phyloP scores from a whole-genome alignment of 2,329 filamentous ascomycete species.

The Talaromyces sp. region DNA sequence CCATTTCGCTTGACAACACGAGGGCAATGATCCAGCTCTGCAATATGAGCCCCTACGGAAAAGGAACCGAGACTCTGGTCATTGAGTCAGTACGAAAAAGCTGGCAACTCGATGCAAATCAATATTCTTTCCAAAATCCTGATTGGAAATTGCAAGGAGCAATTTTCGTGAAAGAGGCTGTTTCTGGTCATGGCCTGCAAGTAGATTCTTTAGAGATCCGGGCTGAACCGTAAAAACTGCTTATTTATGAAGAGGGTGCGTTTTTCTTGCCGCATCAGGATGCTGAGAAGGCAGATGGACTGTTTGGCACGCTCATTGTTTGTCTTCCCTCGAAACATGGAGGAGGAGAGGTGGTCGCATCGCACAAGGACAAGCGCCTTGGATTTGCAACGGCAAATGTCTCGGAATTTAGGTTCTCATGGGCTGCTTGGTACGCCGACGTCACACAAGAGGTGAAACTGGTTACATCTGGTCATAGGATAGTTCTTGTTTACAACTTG shows the following conservation, averaged over 20 bases:
- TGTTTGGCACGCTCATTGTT: conserved; percentile 48
- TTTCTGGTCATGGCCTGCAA: background rate
- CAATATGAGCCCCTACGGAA: conserved; percentile 27
- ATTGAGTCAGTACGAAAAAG: conserved; percentile 38
- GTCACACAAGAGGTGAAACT: conserved; percentile 48
- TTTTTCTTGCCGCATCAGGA: conserved; percentile 43
- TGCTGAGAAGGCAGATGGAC: conserved; percentile 42
- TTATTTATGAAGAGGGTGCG: conserved; percentile 46
- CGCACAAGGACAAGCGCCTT: conserved; percentile 30
- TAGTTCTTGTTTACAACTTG: conserved; percentile 51
- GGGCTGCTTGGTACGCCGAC: conserved; percentile 46
- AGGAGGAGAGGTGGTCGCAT: conserved; percentile 43
- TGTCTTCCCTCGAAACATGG: conserved; percentile 43
- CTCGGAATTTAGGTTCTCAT: conserved; percentile 16
- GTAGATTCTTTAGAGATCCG: conserved; percentile 12
- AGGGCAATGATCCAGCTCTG: conserved; percentile 12
- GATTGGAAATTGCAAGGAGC: conserved; percentile 24
- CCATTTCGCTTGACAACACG: background rate
- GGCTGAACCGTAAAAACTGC: conserved; percentile 42
- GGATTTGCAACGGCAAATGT: conserved; percentile 21
- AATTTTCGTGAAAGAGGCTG: background rate
- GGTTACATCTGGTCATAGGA: conserved; percentile 43
- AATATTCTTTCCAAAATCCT: conserved; percentile 34
- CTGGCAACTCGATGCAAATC: conserved; percentile 36
- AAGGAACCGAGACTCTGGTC: conserved; percentile 34